Base-by-base conservation (phyloP, 139 green algal genomes). In the Limnomonas spitsbergensis region DNA sequence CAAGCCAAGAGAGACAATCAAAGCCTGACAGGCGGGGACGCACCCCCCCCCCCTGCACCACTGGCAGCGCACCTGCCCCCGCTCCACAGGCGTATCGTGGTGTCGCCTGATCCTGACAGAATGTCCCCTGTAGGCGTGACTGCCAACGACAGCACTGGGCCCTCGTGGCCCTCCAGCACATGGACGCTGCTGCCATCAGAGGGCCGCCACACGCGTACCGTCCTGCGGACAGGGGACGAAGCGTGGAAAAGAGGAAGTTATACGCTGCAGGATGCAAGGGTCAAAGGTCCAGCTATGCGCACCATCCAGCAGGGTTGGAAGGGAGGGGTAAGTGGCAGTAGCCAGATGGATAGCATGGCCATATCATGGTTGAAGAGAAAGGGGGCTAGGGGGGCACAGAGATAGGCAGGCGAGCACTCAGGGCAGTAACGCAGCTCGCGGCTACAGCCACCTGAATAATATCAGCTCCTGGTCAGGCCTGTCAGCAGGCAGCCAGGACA, bases 71-170 rank as follows among this genome's bases (percentile, higher is more conserved):
- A 97, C 76, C 38, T 73, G 38, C 73, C 81, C 27, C 52, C 80
- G 2, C 29, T 66, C 84, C 87, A 84, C 73, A 81, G 38, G 40
- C 39, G 39, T 3, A 70, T 52, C 6, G 73, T 92, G 40, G 72
- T 84, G 85, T 97, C 92, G 36, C 89, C 89, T 27, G 85, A 91
- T 66, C 93, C 94, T 20, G 91, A 92, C 3, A 95, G 42, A 2
- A 98, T 39, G 40, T 91, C 81, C 4, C 92, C 93, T 7, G 73
- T 77, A 24, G 87, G 81, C n/a, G 95, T 82, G 9, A 87, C 82
- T 3, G 87, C 56, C 53, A 94, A 78, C 42, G 80, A 86, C 81
- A 94, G 79, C 56, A 98, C 93, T 2, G 95, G 84, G 2, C 88
- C 92, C 38, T 92, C 80, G 76, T 98, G 95, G 2, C 88, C 94